A percentile compares a stretch with the other conserved stretches of the same genome.
Evolutionary conservation across 495 filamentous ascomycete species (phyloP).

Genomic region (Hypoxylon lenormandii): DNA sequence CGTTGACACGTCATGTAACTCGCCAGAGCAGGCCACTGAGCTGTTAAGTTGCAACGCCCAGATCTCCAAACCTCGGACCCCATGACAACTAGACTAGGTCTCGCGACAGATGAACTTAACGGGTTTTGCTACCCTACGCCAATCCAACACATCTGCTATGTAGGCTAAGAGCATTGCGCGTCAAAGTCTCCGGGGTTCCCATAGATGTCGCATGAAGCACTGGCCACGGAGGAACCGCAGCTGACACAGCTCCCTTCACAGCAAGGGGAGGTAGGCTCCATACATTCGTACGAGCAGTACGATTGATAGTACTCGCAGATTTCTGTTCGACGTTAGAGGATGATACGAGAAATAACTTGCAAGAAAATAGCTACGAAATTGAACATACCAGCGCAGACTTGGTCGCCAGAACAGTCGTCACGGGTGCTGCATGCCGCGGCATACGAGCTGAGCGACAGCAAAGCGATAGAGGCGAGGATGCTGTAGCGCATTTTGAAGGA

Average conservation of each 20-base stretch:
- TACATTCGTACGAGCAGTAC: slow-evolving; percentile 1
- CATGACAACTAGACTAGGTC: too few species aligned
- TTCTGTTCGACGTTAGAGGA: background rate
- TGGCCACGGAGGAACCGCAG: background rate
- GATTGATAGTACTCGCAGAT: slow-evolving; percentile 4
- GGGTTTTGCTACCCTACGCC: background rate
- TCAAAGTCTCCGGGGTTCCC: background rate
- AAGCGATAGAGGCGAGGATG: background rate
- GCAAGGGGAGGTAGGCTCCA: background rate
- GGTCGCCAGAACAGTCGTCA: background rate
- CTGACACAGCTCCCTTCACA: background rate
- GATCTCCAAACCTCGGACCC: too few species aligned
- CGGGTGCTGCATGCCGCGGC: background rate
- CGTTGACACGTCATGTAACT: too few species aligned
- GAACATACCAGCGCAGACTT: slow-evolving; percentile 1
- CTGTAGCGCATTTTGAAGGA: background rate
- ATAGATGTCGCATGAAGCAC: background rate
- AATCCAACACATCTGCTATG: background rate
- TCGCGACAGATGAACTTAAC: background rate
- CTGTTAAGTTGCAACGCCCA: too few species aligned
- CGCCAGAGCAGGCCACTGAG: too few species aligned
- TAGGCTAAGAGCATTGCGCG: background rate
- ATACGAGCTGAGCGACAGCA: background rate
- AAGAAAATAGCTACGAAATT: too few species aligned
- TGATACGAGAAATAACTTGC: too few species aligned